Conservation (phyloP, 108 stramenopile genomes). For the Pinguiococcus pyrenoidosus region DNA sequence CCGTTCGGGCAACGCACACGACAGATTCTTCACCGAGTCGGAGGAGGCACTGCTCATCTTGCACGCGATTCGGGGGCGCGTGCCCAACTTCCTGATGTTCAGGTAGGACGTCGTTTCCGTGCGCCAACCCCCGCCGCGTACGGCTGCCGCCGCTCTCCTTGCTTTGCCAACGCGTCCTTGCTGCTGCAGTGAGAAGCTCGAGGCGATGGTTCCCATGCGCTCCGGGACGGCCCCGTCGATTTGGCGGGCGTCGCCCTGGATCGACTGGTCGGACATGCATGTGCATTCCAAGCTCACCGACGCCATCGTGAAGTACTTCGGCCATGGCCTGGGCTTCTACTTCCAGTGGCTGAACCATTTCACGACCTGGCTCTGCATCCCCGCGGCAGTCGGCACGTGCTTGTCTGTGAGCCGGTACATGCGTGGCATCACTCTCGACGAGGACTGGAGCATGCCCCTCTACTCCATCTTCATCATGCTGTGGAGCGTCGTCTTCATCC, state of each 20-base stretch:
- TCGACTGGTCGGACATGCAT: constrained; percentile 3
- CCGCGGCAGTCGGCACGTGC: background rate
- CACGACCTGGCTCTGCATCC: background rate
- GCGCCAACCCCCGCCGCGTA: background rate
- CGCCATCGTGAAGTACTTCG: constrained; percentile 1
- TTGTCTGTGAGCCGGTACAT: background rate
- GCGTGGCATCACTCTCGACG: background rate
- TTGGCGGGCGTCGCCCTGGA: background rate
- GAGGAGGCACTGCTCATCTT: constrained; percentile 4
- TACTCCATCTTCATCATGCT: constrained; percentile 21
- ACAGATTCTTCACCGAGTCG: constrained; percentile 8
- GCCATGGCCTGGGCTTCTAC: constrained; percentile 9
- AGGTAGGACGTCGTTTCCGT: background rate
- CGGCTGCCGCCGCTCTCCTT: constrained; percentile 4
- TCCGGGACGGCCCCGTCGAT: background rate
- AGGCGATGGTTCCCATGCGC: background rate
- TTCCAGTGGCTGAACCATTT: constrained; percentile 3
- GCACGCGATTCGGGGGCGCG: too few relatives aligned
- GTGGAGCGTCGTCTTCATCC: constrained; percentile 46
- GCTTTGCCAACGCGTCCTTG: background rate
- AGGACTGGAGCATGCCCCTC: constrained; percentile 3
- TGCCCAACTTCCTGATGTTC: background rate
- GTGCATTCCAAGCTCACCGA: background rate
- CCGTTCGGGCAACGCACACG: background rate
- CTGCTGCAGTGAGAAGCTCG: constrained; percentile 1